phyloP scores from a whole-genome alignment of 1,284 basidiomycete species.

The Filobasidium uniguttulatum region DNA sequence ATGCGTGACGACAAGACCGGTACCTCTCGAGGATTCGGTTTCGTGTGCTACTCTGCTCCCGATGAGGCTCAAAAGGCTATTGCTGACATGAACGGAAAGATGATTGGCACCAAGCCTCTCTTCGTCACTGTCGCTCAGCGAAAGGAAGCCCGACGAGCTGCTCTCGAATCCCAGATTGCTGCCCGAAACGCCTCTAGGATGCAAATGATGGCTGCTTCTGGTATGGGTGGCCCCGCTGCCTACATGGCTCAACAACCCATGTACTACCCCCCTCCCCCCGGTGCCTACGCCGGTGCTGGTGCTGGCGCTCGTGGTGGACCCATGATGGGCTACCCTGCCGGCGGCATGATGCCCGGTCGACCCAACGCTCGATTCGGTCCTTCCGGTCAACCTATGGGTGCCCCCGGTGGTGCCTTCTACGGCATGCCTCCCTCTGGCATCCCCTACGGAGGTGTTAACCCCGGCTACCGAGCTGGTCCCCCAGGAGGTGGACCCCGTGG shows the following conservation, averaged over 20 bases:
- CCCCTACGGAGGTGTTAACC: conserved; percentile 17
- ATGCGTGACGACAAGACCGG: conserved; percentile 82
- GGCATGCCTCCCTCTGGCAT: conserved; percentile 37
- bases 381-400: conserved; percentile 49
- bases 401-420: conserved; percentile 38
- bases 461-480: conserved; percentile 17
- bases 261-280: conserved; percentile 67
- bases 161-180: conserved; percentile 95
- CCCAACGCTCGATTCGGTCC: conserved; percentile 47
- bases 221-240: conserved; percentile 53
- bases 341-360: conserved; percentile 42
- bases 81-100: conserved; percentile 99
- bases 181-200: conserved; percentile 82
- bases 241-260: conserved; percentile 67
- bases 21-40: conserved; percentile 67
- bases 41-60: conserved; percentile 96
- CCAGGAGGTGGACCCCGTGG: conserved; percentile 23
- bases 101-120: conserved; percentile 96
- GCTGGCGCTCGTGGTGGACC: conserved; percentile 53
- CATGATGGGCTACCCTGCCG: conserved; percentile 50
- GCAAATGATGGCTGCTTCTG: conserved; percentile 79
- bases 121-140: conserved; percentile 98
- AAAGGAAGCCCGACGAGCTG: conserved; percentile 94
- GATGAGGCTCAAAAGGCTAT: conserved; percentile 99
- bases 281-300: conserved; percentile 45